Base-by-base conservation (phyloP, 2,329 filamentous ascomycete species). In the Onygenales sp. region DNA sequence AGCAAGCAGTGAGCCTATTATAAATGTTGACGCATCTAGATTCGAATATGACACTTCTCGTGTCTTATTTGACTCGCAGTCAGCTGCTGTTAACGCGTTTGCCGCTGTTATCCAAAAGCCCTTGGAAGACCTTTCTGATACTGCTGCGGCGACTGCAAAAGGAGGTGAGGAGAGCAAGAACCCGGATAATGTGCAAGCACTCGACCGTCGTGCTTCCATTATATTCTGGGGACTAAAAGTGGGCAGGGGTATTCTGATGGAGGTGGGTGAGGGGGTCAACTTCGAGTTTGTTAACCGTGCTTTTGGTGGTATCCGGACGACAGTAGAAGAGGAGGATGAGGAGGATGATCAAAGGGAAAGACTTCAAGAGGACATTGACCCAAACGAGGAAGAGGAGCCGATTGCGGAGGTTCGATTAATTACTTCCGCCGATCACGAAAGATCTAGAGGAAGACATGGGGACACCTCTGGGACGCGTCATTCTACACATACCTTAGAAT, bases 181-280 rank as follows among this genome's bases (percentile, higher is more conserved):
- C 3, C 54, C 56, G 55, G 17, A 64, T 63, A 58, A 62, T 38
- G 60, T 71, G 43, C 62, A 62, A 50, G 63, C 67, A 35, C 61
- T 69, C 33, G 65, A 71, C 47, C 62, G 64, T 41, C 60, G 61
- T 35, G 66, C 66, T 6, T 63, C 70, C 5, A 65, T 58, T 11
- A 64, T 67, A 11, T 83, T 80, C 60, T 86, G 83, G 83, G 79
- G 74, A 4, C 69, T 79, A 52, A 78, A 78, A 52, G 78, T 85
- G 13, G 80, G 77, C 1, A 72, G 82, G 53, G 79, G 81, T 0
- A 59, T 86, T 2, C 63, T 86, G 46, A 75, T 82, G 70, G 78
- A 79, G 59, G 77, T 77, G 17, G 76, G 74, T 0, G 75, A 76
- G 56, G 75, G 73, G 2, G 71, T 85, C 45, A 78, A 78, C 43